Percentiles rank a stretch among this genome's conserved stretches.
phyloP scores from a whole-genome alignment of 192 early-diverging fungal genomes.

The Entomortierella beljakovae region DNA sequence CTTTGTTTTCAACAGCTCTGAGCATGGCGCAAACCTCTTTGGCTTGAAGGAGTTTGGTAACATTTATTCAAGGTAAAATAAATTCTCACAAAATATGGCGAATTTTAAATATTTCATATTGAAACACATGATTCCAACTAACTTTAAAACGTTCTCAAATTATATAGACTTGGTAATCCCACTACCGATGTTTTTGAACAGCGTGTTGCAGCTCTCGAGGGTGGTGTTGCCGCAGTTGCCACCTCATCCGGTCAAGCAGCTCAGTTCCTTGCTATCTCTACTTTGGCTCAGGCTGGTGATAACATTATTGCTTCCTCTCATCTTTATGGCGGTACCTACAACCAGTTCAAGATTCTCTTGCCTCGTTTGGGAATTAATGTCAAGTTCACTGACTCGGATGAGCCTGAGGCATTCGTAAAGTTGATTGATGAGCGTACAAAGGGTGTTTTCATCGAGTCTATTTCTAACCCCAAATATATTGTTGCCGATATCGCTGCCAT shows the following conservation, averaged over 20 bases:
- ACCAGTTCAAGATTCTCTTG: constrained; percentile 88
- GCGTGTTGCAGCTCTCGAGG: constrained; percentile 92
- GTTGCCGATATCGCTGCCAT: constrained; percentile 89
- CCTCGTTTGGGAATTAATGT: constrained; percentile 87
- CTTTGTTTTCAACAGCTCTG: constrained; percentile 84
- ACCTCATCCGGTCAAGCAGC: constrained; percentile 82
- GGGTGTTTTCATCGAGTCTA: constrained; percentile 90
- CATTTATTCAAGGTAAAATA: constrained; percentile 83
- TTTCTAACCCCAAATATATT: constrained; percentile 93
- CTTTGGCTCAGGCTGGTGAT: constrained; percentile 82
- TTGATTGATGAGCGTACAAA: constrained; percentile 93
- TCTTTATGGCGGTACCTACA: constrained; percentile 83
- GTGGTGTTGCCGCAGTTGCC: constrained; percentile 79
- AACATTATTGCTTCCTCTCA: constrained; percentile 88
- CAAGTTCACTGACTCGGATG: constrained; percentile 80
- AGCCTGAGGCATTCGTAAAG: constrained; percentile 77
- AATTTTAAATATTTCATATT: not conserved
- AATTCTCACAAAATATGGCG: no score
- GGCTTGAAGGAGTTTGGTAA: constrained; percentile 78
- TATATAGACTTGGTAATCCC: constrained; percentile 70
- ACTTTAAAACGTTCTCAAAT: not conserved
- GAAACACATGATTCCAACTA: not conserved
- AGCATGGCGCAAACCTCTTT: constrained; percentile 88
- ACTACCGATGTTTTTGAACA: constrained; percentile 93
- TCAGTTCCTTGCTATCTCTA: constrained; percentile 85